Base-by-base conservation (phyloP, 1,284 basidiomycete genomes). In the Earliella scabrosa region DNA sequence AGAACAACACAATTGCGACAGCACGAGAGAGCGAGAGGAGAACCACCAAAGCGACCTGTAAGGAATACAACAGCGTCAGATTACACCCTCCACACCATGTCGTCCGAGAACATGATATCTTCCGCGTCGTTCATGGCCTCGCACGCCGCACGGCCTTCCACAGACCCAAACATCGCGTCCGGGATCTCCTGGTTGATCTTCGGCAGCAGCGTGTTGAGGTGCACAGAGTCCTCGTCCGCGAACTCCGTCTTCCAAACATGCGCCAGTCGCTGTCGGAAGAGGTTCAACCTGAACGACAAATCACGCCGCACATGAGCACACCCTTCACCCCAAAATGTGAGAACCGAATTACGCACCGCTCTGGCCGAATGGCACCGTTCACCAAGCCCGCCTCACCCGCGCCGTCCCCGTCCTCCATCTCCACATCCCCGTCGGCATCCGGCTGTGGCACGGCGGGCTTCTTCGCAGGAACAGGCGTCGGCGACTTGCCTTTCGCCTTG, bases 61-160 rank as follows among this genome's bases (percentile, higher is more conserved):
- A 7, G 13, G 23, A 18, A 11, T 21, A 31, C 43, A n/a, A 13
- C 31, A 34, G 26, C 23, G 36, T 8, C 16, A 16, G 18, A 11
- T 23, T 41, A 41, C 21, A 90, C 82, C 68, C 84, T 88, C 72
- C 90, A 92, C 52, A 95, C 82, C 51, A 89, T 83, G 24, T 87
- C 90, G 39, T 91, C 92, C 56, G 87, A 87, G 64, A 94, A 82
- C 93, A 98, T 95, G 63, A 98, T 77, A 72, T 96, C 89, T 66
- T 95, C 92, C 23, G 81, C 81, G 39, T 91, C 87, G 49, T 86
- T 81, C 96, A 98, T 98, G 44, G 77, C 74, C 60, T 86, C 78
- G 54, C 91, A 88, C 41, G 90, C 88, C 55, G 80, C 78, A 20
- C 82, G 86, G 7, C 92, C 96, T 73, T 98, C 96, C 21, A 80